These are phyloP conservation scores for Vigna unguiculata DNA, from an alignment of 306 rosid genomes.

Conservation along the genomic window DNA sequence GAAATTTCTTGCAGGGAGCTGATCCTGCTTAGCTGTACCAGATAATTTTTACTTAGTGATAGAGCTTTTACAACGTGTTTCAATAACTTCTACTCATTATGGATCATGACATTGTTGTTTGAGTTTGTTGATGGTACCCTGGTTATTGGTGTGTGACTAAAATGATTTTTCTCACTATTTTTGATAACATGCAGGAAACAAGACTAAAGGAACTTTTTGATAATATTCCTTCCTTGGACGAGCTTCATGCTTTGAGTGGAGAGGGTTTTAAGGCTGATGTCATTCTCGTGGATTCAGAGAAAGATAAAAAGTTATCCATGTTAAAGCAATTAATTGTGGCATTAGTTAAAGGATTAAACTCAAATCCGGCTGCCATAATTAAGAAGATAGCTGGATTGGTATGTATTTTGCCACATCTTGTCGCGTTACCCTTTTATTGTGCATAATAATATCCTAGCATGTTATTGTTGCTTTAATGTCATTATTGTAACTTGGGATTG, in stretches of 20 bases:
- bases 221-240: slow-evolving; percentile 85
- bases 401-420: slow-evolving; percentile 43
- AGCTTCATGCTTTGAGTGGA: slow-evolving; percentile 78
- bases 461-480: slow-evolving; percentile 30
- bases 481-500: background rate
- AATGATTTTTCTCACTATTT: slow-evolving; percentile 39
- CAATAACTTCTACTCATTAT: slow-evolving; percentile 36
- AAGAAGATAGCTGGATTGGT: slow-evolving; percentile 98
- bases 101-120: slow-evolving; percentile 37
- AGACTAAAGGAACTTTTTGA: slow-evolving; percentile 85
- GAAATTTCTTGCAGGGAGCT: slow-evolving; percentile 26
- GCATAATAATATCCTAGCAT: slow-evolving; percentile 7
- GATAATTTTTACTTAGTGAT: slow-evolving; percentile 18
- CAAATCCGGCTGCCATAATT: slow-evolving; percentile 88
- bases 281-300: slow-evolving; percentile 89
- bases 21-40: slow-evolving; percentile 32
- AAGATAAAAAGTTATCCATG: slow-evolving; percentile 93
- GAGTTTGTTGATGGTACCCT: slow-evolving; percentile 26
- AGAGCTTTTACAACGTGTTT: slow-evolving; percentile 15
- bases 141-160: slow-evolving; percentile 24
- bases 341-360: slow-evolving; percentile 87
- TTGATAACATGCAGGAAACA: slow-evolving; percentile 70
- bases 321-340: slow-evolving; percentile 84
- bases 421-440: background rate
- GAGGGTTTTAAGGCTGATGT: slow-evolving; percentile 85